Evolutionary conservation across 2,329 filamentous ascomycete species (phyloP).

Genomic region (Westerdykella sp.): DNA sequence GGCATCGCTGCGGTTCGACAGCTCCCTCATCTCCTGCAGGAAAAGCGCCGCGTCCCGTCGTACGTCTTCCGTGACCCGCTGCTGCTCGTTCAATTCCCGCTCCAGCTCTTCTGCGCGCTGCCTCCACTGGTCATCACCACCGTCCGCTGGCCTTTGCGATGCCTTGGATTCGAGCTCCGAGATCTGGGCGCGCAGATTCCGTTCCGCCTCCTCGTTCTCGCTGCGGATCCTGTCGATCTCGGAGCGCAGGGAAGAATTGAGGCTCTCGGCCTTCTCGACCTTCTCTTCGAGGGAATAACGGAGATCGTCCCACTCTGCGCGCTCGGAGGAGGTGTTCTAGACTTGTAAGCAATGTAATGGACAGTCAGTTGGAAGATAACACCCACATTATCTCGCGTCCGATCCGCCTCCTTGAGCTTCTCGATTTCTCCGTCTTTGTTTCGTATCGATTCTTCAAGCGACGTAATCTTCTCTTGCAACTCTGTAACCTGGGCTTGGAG

Average conservation of each 20-base stretch:
- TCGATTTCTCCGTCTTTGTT: conserved; percentile 66
- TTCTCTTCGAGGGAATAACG: conserved; percentile 65
- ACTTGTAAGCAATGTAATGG: conserved; percentile 3
- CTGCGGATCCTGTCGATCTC: conserved; percentile 69
- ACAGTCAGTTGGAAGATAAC: background rate
- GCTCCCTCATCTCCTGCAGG: conserved; percentile 77
- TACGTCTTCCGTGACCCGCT: conserved; percentile 79
- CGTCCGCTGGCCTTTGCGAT: conserved; percentile 12
- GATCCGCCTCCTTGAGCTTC: conserved; percentile 54
- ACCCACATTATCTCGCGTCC: conserved; percentile 43
- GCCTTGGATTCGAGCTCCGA: conserved; percentile 42
- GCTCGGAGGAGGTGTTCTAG: conserved; percentile 53
- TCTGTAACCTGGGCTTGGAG: conserved; percentile 71
- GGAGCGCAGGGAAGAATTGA: conserved; percentile 73
- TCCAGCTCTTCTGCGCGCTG: conserved; percentile 42
- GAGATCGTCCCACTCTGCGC: conserved; percentile 63
- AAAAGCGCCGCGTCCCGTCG: conserved; percentile 76
- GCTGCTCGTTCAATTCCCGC: conserved; percentile 66
- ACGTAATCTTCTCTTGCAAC: conserved; percentile 65
- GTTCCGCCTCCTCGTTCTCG: conserved; percentile 60
- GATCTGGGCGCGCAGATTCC: conserved; percentile 58
- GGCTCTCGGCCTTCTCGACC: conserved; percentile 63
- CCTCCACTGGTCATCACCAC: conserved; percentile 28
- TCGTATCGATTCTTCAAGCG: conserved; percentile 63
- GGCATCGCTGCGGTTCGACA: conserved; percentile 73